phyloP scores from a whole-genome alignment of 2,329 filamentous ascomycete species.

The Apiospora sp. region DNA sequence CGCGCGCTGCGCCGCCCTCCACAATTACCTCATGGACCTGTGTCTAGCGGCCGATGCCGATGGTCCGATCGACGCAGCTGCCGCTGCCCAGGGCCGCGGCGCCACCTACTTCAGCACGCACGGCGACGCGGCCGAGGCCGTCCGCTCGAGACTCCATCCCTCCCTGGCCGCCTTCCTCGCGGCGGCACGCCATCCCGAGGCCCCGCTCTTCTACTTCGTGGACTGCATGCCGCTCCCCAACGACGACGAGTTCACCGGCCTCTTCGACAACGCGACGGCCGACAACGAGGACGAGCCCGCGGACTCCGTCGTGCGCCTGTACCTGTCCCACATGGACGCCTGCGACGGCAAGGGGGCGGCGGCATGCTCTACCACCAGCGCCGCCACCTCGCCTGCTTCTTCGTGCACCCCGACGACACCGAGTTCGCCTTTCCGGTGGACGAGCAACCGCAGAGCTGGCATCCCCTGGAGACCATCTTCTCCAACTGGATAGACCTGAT shows the following conservation, averaged over 20 bases:
- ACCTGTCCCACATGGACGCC: conserved; percentile 30
- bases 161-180: conserved; percentile 38
- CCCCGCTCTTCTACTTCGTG: conserved; percentile 37
- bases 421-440: conserved; percentile 35
- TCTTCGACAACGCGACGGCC: conserved; percentile 35
- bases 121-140: conserved; percentile 35
- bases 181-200: conserved; percentile 32
- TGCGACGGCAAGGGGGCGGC: conserved; percentile 32
- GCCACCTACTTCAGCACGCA: conserved; percentile 35
- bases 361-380: conserved; percentile 43
- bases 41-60: conserved; percentile 35
- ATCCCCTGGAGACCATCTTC: conserved; percentile 40
- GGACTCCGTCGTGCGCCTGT: conserved; percentile 37
- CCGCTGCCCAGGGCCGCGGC: conserved; percentile 27
- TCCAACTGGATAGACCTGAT: conserved; percentile 39
- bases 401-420: conserved; percentile 35
- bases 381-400: conserved; percentile 35
- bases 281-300: conserved; percentile 31
- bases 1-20: conserved; percentile 41
- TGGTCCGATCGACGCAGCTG: conserved; percentile 30
- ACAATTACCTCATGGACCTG: conserved; percentile 43
- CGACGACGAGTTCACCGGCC: conserved; percentile 2
- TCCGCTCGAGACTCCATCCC: conserved; percentile 37
- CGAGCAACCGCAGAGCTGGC: conserved; percentile 34
- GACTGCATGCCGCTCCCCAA: conserved; percentile 26